Evolutionary conservation across 306 rosid genomes (phyloP).

Genomic region (Lithocarpus polystachyus): DNA sequence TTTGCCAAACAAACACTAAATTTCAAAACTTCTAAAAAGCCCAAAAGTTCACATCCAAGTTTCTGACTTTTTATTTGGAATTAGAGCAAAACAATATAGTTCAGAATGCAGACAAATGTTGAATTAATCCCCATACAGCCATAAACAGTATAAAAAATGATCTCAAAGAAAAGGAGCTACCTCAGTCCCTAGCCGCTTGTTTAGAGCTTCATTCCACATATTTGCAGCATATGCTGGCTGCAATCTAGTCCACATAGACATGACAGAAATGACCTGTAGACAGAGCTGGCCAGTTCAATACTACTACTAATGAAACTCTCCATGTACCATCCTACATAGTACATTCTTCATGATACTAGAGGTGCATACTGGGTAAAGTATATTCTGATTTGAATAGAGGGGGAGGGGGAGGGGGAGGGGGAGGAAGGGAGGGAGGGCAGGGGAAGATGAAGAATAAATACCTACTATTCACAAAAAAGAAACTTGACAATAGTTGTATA

Average conservation of each 20-base stretch:
- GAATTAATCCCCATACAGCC: neutral
- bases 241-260: conserved; percentile 97
- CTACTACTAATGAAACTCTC: neutral
- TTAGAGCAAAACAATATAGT: neutral
- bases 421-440: too few species aligned
- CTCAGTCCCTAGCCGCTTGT: conserved; percentile 93
- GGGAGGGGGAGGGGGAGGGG: too few species aligned
- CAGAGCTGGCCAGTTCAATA: conserved; percentile 22
- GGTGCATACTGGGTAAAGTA: neutral
- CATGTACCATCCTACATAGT: neutral
- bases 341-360: neutral
- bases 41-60: neutral
- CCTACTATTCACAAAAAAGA: neutral
- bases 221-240: conserved; percentile 98
- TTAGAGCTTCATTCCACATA: conserved; percentile 99
- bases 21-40: too few species aligned
- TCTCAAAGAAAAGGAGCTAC: conserved; percentile 30
- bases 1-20: too few species aligned
- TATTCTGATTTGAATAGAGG: neutral
- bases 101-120: neutral
- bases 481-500: neutral
- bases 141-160: neutral
- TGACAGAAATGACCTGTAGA: conserved; percentile 94
- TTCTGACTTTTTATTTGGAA: neutral
- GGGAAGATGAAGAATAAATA: neutral